Base-by-base conservation (phyloP, 2,329 filamentous ascomycete genomes). In the Diaporthe citri region DNA sequence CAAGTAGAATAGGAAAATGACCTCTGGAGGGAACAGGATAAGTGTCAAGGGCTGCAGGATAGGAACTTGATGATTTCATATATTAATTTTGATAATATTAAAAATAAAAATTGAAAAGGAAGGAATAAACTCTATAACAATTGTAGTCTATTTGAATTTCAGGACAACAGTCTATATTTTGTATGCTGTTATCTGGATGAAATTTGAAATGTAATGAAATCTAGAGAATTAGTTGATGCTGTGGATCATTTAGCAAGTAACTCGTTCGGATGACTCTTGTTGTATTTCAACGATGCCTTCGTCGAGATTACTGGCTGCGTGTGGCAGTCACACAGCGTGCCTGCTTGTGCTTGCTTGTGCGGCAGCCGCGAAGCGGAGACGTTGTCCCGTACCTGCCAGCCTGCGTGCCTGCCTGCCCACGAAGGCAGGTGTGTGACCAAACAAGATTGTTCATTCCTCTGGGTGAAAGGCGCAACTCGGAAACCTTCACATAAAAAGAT, bases 401-500 rank as follows among this genome's bases (percentile, higher is more conserved):
- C 25, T 34, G 59, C 59, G 25, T 48, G 41, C 48, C n/a, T 48
- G 41, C 48, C n/a, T 25, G 25, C 28, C 8, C 8, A 12, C 2
- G n/a, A 28, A 36, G 62, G 60, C 60, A 46, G 41, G 28, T 34
- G 28, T 52, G 62, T 36, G 28, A 17, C 31, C 13, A 41, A 41
- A 39, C 64, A 39, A 52, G 64, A 69, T 55, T 69, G 34, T 39
- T 31, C 46, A 69, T 12, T 67, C 64, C n/a, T 41, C 28, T 39
- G 46, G 46, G 34, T 69, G 48, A 41, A 48, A 69, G 34, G 48
- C 31, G 48, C n/a, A 41, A 39, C 15, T 69, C 34, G 48, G 9
- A 69, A 69, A 69, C 48, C 64, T 69, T 69, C n/a, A 69, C 46
- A 55, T 15, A 28, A 69, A 52, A 41, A 55, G 64, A 67, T 67